Evolutionary conservation across 371 early-diverging fungal species (phyloP).

Genomic region (Mycotypha africana): DNA sequence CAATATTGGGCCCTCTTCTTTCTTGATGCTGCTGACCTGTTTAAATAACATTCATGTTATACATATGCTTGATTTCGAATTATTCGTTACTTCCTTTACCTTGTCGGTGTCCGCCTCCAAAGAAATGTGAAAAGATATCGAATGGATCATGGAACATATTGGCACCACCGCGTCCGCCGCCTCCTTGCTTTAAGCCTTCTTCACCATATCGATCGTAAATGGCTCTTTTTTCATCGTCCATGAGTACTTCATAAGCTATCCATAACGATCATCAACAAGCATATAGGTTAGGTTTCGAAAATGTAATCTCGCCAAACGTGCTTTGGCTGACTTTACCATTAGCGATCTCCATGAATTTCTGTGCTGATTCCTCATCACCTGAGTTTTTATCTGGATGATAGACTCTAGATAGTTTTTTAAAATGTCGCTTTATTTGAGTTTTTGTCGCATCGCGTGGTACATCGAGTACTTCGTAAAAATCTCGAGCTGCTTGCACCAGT

Average conservation of each 20-base stretch:
- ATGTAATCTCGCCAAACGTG: too few relatives aligned
- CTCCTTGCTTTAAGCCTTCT: conserved; percentile 82
- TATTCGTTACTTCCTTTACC: background rate
- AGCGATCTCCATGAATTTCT: conserved; percentile 89
- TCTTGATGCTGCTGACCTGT: conserved; percentile 48
- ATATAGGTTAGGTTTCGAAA: too few relatives aligned
- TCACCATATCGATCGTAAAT: conserved; percentile 84
- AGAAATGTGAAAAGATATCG: conserved; percentile 90
- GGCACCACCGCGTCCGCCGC: conserved; percentile 52
- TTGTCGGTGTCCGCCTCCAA: conserved; percentile 55
- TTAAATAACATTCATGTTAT: background rate
- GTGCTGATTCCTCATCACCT: conserved; percentile 66
- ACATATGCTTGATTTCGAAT: background rate
- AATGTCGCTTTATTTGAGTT: conserved; percentile 90
- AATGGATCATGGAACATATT: conserved; percentile 82
- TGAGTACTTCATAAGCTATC: conserved; percentile 89
- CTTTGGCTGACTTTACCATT: conserved; percentile 71
- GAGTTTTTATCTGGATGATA: conserved; percentile 94
- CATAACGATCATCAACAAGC: too few relatives aligned
- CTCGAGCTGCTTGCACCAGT: conserved; percentile 21
- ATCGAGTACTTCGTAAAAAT: conserved; percentile 68
- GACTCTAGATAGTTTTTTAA: conserved; percentile 81
- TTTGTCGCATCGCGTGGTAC: conserved; percentile 74
- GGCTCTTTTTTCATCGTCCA: conserved; percentile 74
- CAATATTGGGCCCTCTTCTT: conserved; percentile 73